These are phyloP conservation scores for Arthrobotrys iridis DNA, from an alignment of 2,329 filamentous ascomycete genomes.

Conservation along the genomic window DNA sequence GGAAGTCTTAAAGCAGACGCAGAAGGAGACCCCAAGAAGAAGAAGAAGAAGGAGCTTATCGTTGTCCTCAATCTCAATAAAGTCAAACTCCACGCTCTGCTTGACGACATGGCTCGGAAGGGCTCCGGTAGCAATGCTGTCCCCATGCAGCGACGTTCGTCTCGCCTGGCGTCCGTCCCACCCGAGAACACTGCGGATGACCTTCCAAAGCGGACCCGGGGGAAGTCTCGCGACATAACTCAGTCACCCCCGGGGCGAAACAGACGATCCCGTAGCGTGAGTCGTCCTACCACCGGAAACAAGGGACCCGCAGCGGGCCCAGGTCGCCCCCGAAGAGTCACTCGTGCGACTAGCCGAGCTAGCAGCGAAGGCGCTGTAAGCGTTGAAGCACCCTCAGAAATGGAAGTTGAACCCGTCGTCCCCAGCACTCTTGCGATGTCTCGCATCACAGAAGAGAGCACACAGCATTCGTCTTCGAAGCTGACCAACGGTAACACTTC, in stretches of 20 bases:
- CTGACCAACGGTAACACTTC: constrained; percentile 45
- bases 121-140: constrained; percentile 20
- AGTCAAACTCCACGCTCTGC: not conserved
- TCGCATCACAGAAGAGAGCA: constrained; percentile 48
- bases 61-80: constrained; percentile 19
- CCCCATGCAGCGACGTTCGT: constrained; percentile 35
- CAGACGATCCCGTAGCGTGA: constrained; percentile 59
- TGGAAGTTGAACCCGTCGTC: constrained; percentile 32
- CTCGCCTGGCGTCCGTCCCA: constrained; percentile 34
- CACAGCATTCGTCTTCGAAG: constrained; percentile 43
- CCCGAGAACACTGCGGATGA: constrained; percentile 42
- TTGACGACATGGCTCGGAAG: constrained; percentile 36
- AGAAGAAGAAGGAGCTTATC: constrained; percentile 9
- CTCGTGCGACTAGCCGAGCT: constrained; percentile 63
- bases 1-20: too few relatives aligned
- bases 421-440: constrained; percentile 43
- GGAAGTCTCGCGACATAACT: constrained; percentile 55
- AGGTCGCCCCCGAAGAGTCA: constrained; percentile 56
- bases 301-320: constrained; percentile 54
- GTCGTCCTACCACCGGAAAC: constrained; percentile 58
- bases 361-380: constrained; percentile 40
- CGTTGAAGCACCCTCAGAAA: constrained; percentile 16
- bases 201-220: constrained; percentile 36
- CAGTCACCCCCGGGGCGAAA: constrained; percentile 57
- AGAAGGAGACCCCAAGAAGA: not conserved